A percentile compares a stretch with the other conserved stretches of the same genome.
These are phyloP conservation scores for Cadophora malorum DNA, from an alignment of 2,329 filamentous ascomycete genomes.

Conservation along the genomic window DNA sequence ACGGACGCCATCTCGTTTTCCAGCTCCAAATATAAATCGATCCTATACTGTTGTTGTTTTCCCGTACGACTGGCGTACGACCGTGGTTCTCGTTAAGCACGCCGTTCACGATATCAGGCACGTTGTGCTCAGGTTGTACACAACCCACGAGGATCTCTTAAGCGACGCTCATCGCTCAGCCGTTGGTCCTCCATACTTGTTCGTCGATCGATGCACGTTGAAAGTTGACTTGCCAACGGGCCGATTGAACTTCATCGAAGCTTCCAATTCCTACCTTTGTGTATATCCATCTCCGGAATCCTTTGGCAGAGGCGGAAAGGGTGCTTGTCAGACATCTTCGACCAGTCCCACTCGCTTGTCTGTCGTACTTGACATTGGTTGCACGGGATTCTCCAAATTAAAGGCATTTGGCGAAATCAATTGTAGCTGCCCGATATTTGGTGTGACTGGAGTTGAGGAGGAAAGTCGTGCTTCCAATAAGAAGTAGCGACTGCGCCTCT, in stretches of 20 bases:
- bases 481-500: background rate
- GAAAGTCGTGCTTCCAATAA: background rate
- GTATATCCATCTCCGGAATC: background rate
- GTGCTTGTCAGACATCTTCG: background rate
- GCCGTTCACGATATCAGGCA: conserved; percentile 13
- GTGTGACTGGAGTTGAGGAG: background rate
- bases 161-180: background rate
- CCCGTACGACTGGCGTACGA: background rate
- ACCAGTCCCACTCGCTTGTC: background rate
- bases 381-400: background rate
- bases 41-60: background rate
- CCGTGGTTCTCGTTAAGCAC: conserved; percentile 3
- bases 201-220: background rate
- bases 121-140: conserved; percentile 8
- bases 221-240: background rate
- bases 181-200: background rate
- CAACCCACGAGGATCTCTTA: conserved; percentile 8
- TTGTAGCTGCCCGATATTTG: background rate
- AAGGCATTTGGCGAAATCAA: too few species aligned
- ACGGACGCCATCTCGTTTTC: background rate
- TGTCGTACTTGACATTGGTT: background rate
- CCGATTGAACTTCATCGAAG: conserved; percentile 4
- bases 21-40: background rate
- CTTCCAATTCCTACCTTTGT: background rate
- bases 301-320: background rate